Base-by-base conservation (phyloP, 2,329 filamentous ascomycete species). In the Podosphaera aphanis region DNA sequence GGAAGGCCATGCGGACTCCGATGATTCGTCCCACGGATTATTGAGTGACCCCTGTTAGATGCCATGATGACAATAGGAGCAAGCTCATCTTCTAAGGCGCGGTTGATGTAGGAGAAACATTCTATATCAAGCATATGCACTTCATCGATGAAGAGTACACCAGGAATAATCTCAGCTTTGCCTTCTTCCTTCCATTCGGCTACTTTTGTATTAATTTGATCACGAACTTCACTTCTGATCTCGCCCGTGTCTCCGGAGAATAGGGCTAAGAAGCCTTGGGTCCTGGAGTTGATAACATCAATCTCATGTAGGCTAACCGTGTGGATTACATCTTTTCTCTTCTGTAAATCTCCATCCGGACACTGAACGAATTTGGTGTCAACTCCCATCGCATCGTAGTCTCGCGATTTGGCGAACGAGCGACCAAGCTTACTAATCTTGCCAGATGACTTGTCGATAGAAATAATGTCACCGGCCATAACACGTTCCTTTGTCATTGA, bases 81-180 rank as follows among this genome's bases (percentile, higher is more conserved):
- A 27, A 98, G 72, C 57, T 95, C 85, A 49, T 86, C 84, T 64
- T 98, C 90, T 39, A 98, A 70, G 0, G 90, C 90, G 45, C 90
- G 82, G 68, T 98, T 98, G 69, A 98, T 80, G 68, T 93, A 98
- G 39, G 85, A 92, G 68, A 93, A 98, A 67, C 88, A 95, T 64
- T 98, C 90, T 52, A 95, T 94, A 61, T 98, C 90, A 48, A 98
- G 81, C 88, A 98, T 95, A 69, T 98, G 90, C 4, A 98, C 88
- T 66, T 98, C 90, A 58, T 98, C 90, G 57, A 98, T 93, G 68
- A 98, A 98, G 6, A 98, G 68, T 6, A 98, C 90, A 40, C 90
- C 90, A 0, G 90, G 90, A 0, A 98, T 85, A 46, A 98, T 95
- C 64, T 93, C 86, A 2, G 90, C 90, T 64, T 98, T 98, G 65